Evolutionary conservation across 176 grass and related monocot genomes (phyloP).

Genomic region (Oryza coarctata): DNA sequence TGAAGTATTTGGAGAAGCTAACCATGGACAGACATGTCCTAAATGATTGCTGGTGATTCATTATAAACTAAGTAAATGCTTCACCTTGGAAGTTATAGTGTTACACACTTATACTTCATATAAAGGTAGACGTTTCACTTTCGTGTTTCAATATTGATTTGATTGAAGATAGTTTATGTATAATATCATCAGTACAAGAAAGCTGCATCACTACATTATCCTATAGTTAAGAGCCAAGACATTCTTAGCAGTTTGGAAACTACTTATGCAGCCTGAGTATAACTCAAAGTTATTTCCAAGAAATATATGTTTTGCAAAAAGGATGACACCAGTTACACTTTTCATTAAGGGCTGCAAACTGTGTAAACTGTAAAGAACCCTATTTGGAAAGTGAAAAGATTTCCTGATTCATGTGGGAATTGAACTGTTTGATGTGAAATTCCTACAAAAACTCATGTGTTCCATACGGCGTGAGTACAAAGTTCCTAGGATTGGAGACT

Average conservation of each 20-base stretch:
- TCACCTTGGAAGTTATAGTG: not conserved
- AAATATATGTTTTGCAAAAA: not conserved
- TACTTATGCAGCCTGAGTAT: not conserved
- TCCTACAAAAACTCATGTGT: not conserved
- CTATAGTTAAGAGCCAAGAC: not conserved
- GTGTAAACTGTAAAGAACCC: not conserved
- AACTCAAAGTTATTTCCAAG: not conserved
- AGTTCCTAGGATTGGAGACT: not conserved
- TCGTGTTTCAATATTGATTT: not conserved
- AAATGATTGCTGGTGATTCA: not conserved
- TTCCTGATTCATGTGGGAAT: not conserved
- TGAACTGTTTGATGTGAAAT: not conserved
- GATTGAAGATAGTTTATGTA: not conserved
- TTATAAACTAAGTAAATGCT: not conserved
- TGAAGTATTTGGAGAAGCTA: not conserved
- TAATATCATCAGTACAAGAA: not conserved
- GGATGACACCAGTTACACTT: not conserved
- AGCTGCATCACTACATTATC: not conserved
- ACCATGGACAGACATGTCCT: not conserved
- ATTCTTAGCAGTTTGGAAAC: slow-evolving; percentile 17
- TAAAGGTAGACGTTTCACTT: not conserved
- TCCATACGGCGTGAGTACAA: not conserved
- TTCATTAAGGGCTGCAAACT: not conserved
- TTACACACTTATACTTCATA: not conserved
- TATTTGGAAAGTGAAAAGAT: not conserved